Percentiles rank a stretch among this genome's conserved stretches.
Evolutionary conservation across 2,329 filamentous ascomycete genomes (phyloP).

Genomic region (Curvularia verruculosa): DNA sequence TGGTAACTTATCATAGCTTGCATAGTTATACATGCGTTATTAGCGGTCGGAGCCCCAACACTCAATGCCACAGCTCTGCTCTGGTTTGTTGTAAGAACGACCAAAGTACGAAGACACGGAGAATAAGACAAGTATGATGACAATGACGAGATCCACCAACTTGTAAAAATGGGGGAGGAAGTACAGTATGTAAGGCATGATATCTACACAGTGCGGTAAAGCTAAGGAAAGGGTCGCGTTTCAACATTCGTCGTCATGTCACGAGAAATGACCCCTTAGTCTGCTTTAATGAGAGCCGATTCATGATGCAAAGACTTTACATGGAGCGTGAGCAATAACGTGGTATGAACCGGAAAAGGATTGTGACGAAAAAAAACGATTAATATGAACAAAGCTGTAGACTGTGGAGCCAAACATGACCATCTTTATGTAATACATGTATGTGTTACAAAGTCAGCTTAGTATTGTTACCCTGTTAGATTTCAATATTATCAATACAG

Average conservation of each 20-base stretch:
- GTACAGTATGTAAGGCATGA: constrained; percentile 4
- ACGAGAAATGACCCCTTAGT: not conserved
- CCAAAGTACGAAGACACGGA: constrained; percentile 18
- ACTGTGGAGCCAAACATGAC: not conserved
- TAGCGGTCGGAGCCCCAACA: constrained; percentile 29
- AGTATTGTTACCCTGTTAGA: not conserved
- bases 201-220: not conserved
- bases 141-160: constrained; percentile 14
- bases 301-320: not conserved
- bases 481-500: not conserved
- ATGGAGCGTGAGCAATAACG: not conserved
- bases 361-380: not conserved
- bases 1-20: constrained; percentile 23
- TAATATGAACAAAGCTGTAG: not conserved
- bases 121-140: constrained; percentile 14
- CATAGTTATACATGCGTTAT: constrained; percentile 24
- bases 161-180: constrained; percentile 4
- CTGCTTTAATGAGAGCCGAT: not conserved
- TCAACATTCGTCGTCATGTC: not conserved
- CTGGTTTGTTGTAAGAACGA: constrained; percentile 15
- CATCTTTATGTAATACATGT: not conserved
- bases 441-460: not conserved
- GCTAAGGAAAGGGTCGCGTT: too few species aligned
- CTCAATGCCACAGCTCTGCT: constrained; percentile 20
- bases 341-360: not conserved